Percentiles rank a stretch among this genome's conserved stretches.
Conservation (phyloP, 495 filamentous ascomycete species). For the Sporormia fimetaria region DNA sequence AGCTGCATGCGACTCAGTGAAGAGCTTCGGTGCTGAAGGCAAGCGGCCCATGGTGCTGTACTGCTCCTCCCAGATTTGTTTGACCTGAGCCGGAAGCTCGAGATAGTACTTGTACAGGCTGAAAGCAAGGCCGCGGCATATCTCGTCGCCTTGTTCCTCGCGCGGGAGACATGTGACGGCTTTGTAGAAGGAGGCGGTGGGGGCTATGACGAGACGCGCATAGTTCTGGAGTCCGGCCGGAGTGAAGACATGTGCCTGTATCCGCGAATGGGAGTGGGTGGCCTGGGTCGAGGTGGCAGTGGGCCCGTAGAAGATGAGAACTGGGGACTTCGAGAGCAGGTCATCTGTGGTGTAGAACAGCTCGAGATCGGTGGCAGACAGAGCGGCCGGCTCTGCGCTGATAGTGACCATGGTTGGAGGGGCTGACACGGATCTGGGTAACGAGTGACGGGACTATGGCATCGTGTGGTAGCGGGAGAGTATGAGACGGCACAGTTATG, state of each 20-base stretch:
- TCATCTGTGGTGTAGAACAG: constrained; percentile 75
- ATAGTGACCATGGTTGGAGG: constrained; percentile 53
- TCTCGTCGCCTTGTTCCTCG: constrained; percentile 85
- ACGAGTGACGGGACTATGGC: constrained; percentile 18
- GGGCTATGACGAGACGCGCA: constrained; percentile 80
- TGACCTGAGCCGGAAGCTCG: constrained; percentile 68
- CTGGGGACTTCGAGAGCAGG: constrained; percentile 56
- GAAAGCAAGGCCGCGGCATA: constrained; percentile 81
- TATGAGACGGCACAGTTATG: constrained; percentile 5
- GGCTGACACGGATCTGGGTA: no score
- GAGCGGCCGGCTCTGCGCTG: constrained; percentile 46
- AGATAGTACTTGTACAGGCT: constrained; percentile 85
- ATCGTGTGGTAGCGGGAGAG: background rate
- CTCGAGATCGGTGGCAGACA: constrained; percentile 64
- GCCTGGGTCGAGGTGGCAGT: constrained; percentile 75
- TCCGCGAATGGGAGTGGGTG: constrained; percentile 74
- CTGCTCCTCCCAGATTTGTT: constrained; percentile 40
- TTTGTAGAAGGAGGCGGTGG: constrained; percentile 85
- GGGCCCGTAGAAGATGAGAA: constrained; percentile 77
- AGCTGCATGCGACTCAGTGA: constrained; percentile 86
- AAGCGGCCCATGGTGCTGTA: constrained; percentile 35
- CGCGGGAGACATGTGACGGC: constrained; percentile 85
- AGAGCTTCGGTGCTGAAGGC: constrained; percentile 53
- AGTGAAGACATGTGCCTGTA: constrained; percentile 84
- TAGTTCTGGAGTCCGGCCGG: constrained; percentile 79